A percentile compares a stretch with the other conserved stretches of the same genome.
These are phyloP conservation scores for Pisolithus orientalis DNA, from an alignment of 768 basidiomycete genomes.

Conservation along the genomic window DNA sequence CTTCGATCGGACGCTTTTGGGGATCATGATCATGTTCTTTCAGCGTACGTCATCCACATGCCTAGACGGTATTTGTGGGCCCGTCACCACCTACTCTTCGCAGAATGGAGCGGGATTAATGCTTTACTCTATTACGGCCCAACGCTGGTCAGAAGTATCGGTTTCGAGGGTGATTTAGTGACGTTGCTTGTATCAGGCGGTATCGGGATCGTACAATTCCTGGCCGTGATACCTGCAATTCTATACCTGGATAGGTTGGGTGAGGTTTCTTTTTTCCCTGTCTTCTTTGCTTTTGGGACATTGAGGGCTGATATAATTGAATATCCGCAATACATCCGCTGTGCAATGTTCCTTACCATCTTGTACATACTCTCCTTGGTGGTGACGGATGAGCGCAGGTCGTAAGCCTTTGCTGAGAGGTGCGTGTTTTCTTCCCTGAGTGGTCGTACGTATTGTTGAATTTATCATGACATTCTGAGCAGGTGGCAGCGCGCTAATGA, in stretches of 20 bases:
- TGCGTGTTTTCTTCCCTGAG: constrained; percentile 11
- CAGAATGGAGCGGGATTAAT: constrained; percentile 88
- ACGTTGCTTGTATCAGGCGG: constrained; percentile 70
- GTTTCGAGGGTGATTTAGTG: constrained; percentile 51
- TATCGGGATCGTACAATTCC: constrained; percentile 70
- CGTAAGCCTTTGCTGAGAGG: constrained; percentile 58
- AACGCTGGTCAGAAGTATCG: constrained; percentile 57
- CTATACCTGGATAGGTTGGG: constrained; percentile 63
- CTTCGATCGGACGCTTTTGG: constrained; percentile 58
- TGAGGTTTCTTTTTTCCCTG: constrained; percentile 14
- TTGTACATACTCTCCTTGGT: background rate
- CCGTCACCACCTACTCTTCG: background rate
- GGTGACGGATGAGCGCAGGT: constrained; percentile 31
- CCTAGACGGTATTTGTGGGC: background rate
- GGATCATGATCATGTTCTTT: constrained; percentile 73
- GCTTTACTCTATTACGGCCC: constrained; percentile 82
- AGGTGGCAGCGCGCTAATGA: constrained; percentile 62
- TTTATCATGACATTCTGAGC: background rate
- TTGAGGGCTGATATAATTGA: background rate
- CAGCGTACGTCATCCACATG: constrained; percentile 50
- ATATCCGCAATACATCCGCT: background rate
- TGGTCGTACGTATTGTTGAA: background rate
- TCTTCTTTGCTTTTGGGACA: background rate
- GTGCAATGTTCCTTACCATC: background rate
- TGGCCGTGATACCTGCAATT: constrained; percentile 72